Conservation (phyloP, 345 rosid species). For the Pistacia vera region DNA sequence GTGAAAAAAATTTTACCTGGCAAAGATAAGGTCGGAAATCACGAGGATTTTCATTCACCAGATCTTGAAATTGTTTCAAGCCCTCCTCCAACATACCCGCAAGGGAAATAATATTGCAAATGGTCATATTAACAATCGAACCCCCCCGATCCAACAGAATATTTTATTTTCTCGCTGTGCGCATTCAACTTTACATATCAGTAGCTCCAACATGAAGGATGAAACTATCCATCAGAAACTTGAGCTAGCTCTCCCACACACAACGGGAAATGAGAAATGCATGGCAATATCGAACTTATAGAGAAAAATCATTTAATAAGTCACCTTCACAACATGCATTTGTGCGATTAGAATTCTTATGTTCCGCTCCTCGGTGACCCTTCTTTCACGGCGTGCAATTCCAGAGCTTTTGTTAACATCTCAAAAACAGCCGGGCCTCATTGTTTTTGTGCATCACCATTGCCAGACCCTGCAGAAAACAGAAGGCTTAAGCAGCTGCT, state of each 20-base stretch:
- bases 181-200: neutral
- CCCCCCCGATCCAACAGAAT: neutral
- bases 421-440: slow-evolving; percentile 81
- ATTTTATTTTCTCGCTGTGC: neutral
- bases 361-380: slow-evolving; percentile 83
- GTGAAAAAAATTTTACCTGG: slow-evolving; percentile 50
- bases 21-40: slow-evolving; percentile 98
- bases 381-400: slow-evolving; percentile 52
- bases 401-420: slow-evolving; percentile 74
- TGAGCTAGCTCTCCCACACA: neutral
- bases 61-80: slow-evolving; percentile 68
- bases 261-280: neutral
- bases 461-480: slow-evolving; percentile 71
- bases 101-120: neutral
- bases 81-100: slow-evolving; percentile 80
- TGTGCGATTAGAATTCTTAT: slow-evolving; percentile 81
- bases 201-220: neutral
- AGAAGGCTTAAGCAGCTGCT: neutral
- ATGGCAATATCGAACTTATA: no score
- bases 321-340: slow-evolving; percentile 83
- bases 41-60: slow-evolving; percentile 75
- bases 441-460: slow-evolving; percentile 87
- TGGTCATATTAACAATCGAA: neutral
- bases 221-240: neutral
- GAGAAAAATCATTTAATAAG: slow-evolving; percentile 14